Base-by-base conservation (phyloP, 1,284 basidiomycete species). In the Tremellales sp. region DNA sequence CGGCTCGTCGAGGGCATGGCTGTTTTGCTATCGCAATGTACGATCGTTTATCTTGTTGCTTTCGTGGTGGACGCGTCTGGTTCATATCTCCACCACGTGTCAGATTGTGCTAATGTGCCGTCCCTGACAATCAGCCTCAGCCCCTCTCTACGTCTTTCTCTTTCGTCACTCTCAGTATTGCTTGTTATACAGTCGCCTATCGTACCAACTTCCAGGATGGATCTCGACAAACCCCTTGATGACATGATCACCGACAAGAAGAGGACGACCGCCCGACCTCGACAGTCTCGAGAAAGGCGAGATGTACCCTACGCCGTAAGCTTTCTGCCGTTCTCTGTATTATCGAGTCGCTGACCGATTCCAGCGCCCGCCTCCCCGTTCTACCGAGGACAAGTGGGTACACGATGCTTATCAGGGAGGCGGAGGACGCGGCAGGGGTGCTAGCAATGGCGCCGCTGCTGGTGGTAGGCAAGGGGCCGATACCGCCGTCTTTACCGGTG, bases 161-260 rank as follows among this genome's bases (percentile, higher is more conserved):
- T 36, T n/a, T 15, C 33, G 33, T 36, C 5, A 36, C 33, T 36
- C n/a, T n/a, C n/a, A n/a, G n/a, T 36, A 17, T 36, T 36, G 15
- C 19, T 17, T 36, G 13, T 17, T 15, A 7, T 36, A 36, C 33
- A n/a, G n/a, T 36, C 13, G 19, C 13, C 13, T 31, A 15, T 15
- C 8, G 15, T 4, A 36, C 15, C 33, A 36, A 36, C 15, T 36
- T 31, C 15, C 52, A 64, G 48, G 44, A 74, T 74, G 71, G 69
- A 74, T 54, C 48, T 73, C 46, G 72, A 73, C 63, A 68, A 64
- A 53, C 57, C 69, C 37, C 70, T 74, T 27, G 71, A 74, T 51
- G 68, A 69, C 17, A 43, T 70, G 44, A 68, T 70, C 42, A 46
- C 67, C 17, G 56, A 63, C 27, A 66, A 65, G 49, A 60, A 61